phyloP scores from a whole-genome alignment of 257 asterid species.

The Plantago ovata region DNA sequence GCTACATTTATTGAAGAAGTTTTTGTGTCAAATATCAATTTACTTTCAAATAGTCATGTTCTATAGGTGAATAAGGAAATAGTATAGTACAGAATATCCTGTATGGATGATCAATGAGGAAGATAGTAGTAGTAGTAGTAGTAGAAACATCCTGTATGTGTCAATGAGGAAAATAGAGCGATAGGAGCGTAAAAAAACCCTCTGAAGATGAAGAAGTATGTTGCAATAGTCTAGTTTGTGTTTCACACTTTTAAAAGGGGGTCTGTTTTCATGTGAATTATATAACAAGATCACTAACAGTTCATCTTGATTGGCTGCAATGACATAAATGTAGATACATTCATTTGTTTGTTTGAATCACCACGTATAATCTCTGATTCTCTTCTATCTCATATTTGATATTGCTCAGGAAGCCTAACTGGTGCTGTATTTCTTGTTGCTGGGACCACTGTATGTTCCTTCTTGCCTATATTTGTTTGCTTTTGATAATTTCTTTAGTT shows the following conservation, averaged over 20 bases:
- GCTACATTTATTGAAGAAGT: too few relatives aligned
- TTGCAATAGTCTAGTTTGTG: too few relatives aligned
- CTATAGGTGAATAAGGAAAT: neutral
- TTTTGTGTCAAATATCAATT: too few relatives aligned
- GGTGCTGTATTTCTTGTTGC: conserved; percentile 86
- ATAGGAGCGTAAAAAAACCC: too few relatives aligned
- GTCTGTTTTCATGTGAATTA: too few relatives aligned
- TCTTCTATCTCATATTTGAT: conserved; percentile 22
- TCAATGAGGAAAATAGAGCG: too few relatives aligned
- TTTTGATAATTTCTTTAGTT: neutral
- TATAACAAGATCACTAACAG: too few relatives aligned
- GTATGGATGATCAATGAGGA: neutral
- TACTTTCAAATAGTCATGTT: neutral
- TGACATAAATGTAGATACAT: neutral
- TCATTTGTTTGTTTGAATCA: conserved; percentile 13
- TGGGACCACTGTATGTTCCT: conserved; percentile 80
- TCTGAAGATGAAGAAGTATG: too few relatives aligned
- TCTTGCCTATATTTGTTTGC: conserved; percentile 13
- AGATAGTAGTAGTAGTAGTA: too few relatives aligned
- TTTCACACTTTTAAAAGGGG: too few relatives aligned
- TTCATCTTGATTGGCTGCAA: neutral
- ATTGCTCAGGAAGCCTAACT: conserved; percentile 73
- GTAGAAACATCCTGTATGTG: too few relatives aligned
- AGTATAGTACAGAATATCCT: neutral
- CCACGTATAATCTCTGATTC: conserved; percentile 11